Conservation (phyloP, 2,329 filamentous ascomycete species). For the Fonsecaea pedrosoi region DNA sequence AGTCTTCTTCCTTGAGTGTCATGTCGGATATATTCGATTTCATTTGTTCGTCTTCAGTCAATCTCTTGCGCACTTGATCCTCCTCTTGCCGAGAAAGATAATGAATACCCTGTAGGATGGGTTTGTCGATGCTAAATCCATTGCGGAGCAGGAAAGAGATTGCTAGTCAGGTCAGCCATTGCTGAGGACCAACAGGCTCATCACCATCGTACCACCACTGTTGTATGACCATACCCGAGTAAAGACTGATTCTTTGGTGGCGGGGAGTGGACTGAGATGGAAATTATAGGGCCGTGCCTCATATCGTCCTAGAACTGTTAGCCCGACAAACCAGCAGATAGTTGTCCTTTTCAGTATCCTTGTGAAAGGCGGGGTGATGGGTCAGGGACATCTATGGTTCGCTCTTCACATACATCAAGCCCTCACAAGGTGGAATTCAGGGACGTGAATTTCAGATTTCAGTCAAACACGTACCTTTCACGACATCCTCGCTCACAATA, state of each 20-base stretch:
- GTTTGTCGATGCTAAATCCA: constrained; percentile 63
- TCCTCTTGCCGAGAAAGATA: constrained; percentile 70
- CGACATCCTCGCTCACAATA: constrained; percentile 63
- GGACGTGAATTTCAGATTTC: background rate
- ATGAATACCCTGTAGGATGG: constrained; percentile 64
- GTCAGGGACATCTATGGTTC: background rate
- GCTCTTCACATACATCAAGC: background rate
- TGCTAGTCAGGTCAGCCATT: constrained; percentile 50
- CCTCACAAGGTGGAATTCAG: background rate
- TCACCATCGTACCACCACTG: constrained; percentile 53
- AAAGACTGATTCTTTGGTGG: constrained; percentile 59
- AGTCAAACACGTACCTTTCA: constrained; percentile 50
- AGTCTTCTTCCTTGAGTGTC: constrained; percentile 60
- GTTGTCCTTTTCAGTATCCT: background rate
- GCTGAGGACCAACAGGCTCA: background rate
- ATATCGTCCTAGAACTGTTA: constrained; percentile 55
- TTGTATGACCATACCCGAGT: constrained; percentile 67
- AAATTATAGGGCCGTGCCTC: constrained; percentile 70
- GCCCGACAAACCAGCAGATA: background rate
- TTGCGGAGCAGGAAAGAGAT: constrained; percentile 66
- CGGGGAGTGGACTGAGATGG: constrained; percentile 63
- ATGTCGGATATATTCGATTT: constrained; percentile 50
- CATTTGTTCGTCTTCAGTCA: constrained; percentile 49
- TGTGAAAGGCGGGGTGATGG: background rate
- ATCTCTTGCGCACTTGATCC: constrained; percentile 53